Evolutionary conservation across 257 asterid genomes (phyloP), one percentile per base, ranked within the genome.

Genomic region (Knoxia roxburghii): DNA sequence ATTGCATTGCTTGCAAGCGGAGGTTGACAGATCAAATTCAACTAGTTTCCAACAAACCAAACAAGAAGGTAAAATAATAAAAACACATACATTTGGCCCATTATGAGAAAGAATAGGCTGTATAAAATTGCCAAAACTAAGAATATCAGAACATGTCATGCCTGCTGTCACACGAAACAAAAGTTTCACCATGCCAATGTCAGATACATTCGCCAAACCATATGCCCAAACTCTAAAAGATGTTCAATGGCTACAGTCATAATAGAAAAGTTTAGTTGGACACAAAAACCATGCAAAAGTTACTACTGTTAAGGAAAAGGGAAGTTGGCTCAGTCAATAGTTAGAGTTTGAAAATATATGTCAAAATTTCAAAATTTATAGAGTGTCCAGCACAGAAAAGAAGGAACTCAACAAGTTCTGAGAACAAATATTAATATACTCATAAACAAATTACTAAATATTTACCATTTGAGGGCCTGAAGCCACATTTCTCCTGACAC

Each of bases 401-500:
- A 21, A 40, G 48, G 11, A 40, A 55, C 39, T 37, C 20, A 27
- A 18, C 37, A 56, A 61, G 40, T 41, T n/a, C 35, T 6, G n/a
- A 10, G 40, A 57, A 41, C 35, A 5, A 33, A 37, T 29, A 4
- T 17, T 23, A 26, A 55, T 1, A 62, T 45, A 18, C 14, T 30
- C 20, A 67, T 30, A 29, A 13, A 37, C 41, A 43, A 50, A 29
- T 20, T 20, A 29, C 52, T 40, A 20, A 45, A 61, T 33, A 67
- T 80, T 57, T 32, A 82, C 87, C 99, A 90, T 80, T 94, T 94
- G 72, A 94, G 95, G 30, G 97, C 81, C 76, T 84, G 83, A 74
- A 94, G 88, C 97, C 96, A 94, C 78, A 83, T 78, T 35, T 85
- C 89, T 20, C 87, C 92, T 0, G 96, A 88, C 67, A 90, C 86